Base-by-base conservation (phyloP, 2,329 filamentous ascomycete genomes). In the Periconia macrospinosa region DNA sequence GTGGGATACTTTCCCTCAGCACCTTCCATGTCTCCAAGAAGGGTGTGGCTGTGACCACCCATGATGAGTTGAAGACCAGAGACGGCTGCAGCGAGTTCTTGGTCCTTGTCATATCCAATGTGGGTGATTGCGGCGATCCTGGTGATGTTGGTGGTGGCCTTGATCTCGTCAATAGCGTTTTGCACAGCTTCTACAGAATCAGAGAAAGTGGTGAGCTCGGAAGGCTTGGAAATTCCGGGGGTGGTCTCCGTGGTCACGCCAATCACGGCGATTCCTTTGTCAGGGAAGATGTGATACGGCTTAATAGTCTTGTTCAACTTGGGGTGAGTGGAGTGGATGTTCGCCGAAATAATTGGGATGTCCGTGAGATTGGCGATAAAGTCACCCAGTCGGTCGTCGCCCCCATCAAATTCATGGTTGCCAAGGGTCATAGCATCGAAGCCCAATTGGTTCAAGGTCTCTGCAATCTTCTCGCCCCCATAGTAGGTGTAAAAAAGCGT, bases 401-500 rank as follows among this genome's bases (percentile, higher is more conserved):
- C 86, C 6, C 79, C 82, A 60, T 88, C 86, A 66, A 85, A 88
- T 68, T 88, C 86, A 62, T 87, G 85, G 72, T 87, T 88, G 15
- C 85, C 85, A 1, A 87, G 73, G 0, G 85, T 87, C 85, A 88
- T 88, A 61, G 82, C 84, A 56, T 87, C 83, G 59, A 88, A 87
- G n/a, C 81, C 80, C 47, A 88, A 74, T 66, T 85, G 79, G 57
- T 89, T 89, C 55, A 88, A 72, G 0, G 83, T 85, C 62, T 86
- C 81, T 46, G 85, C 84, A 57, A 88, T 88, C 78, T 88, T 88
- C 74, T 87, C 84, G 20, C 84, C 83, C 15, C 82, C 81, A 63
- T 88, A 88, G 69, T 82, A 87, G 3, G 80, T 81, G 73, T 86
- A 88, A 75, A 87, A 88, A 8, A 88, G 76, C 0, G 86, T 88